Conservation (phyloP, 768 basidiomycete species). For the Udeniomyces megalosporus region DNA sequence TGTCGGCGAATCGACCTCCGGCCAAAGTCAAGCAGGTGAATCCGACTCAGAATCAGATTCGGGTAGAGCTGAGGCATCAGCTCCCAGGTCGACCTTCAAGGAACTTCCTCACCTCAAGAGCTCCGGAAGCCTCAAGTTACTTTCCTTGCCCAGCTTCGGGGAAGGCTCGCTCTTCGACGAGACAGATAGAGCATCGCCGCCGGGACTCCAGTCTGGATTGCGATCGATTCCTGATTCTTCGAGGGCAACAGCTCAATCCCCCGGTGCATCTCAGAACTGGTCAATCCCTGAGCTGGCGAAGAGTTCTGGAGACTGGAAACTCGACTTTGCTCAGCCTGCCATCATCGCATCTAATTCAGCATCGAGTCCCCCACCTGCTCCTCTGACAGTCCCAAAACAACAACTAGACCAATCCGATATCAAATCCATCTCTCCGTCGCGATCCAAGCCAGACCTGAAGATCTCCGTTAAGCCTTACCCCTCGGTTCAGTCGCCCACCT, state of each 20-base stretch:
- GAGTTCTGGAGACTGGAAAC: neutral
- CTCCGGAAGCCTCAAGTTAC: slow-evolving; percentile 2
- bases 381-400: neutral
- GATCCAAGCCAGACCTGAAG: too few species aligned
- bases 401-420: too few species aligned
- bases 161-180: neutral
- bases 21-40: too few species aligned
- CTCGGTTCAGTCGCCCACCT: neutral
- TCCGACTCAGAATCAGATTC: too few species aligned
- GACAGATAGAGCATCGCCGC: too few species aligned
- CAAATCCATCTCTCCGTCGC: too few species aligned
- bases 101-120: slow-evolving; percentile 4
- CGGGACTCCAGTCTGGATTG: too few species aligned
- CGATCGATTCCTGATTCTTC: neutral
- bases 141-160: slow-evolving; percentile 5
- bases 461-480: too few species aligned
- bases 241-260: neutral
- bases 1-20: too few species aligned
- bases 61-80: too few species aligned
- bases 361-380: neutral
- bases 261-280: neutral
- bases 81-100: too few species aligned
- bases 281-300: neutral
- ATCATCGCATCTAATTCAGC: neutral
- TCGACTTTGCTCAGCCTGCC: neutral